Evolutionary conservation across 2,329 filamentous ascomycete genomes (phyloP).

Genomic region (Epicoccum sorghinum): DNA sequence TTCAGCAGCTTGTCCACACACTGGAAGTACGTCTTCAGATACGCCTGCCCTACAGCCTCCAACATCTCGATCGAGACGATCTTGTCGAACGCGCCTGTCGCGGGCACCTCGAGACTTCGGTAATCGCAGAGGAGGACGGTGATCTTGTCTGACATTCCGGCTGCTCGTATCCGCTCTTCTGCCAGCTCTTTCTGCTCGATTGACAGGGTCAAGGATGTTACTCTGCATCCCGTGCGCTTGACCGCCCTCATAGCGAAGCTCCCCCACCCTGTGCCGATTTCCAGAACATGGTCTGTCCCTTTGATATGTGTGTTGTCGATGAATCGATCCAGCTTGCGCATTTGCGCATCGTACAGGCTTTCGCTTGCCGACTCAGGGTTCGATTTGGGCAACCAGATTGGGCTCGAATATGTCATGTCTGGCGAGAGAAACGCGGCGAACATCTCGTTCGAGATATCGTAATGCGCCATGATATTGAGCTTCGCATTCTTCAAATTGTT

Average conservation of each 20-base stretch:
- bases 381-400: constrained; percentile 64
- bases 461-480: constrained; percentile 73
- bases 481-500: constrained; percentile 58
- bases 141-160: constrained; percentile 66
- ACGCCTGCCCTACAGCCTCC: constrained; percentile 73
- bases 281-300: constrained; percentile 69
- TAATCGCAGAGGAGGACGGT: constrained; percentile 73
- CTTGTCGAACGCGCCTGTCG: constrained; percentile 66
- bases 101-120: constrained; percentile 62
- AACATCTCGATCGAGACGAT: constrained; percentile 79
- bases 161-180: constrained; percentile 66
- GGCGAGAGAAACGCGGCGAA: constrained; percentile 74
- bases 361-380: constrained; percentile 56
- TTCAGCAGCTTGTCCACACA: constrained; percentile 70
- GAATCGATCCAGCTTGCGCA: constrained; percentile 69
- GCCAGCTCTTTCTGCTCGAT: constrained; percentile 72
- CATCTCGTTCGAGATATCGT: constrained; percentile 78
- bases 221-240: constrained; percentile 67
- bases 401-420: constrained; percentile 80
- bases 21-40: constrained; percentile 69
- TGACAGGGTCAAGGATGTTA: constrained; percentile 72
- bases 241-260: constrained; percentile 75
- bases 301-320: constrained; percentile 70
- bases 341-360: constrained; percentile 68
- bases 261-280: constrained; percentile 79